Evolutionary conservation across 768 basidiomycete species (phyloP).

Genomic region (Macrocybe gigantea): DNA sequence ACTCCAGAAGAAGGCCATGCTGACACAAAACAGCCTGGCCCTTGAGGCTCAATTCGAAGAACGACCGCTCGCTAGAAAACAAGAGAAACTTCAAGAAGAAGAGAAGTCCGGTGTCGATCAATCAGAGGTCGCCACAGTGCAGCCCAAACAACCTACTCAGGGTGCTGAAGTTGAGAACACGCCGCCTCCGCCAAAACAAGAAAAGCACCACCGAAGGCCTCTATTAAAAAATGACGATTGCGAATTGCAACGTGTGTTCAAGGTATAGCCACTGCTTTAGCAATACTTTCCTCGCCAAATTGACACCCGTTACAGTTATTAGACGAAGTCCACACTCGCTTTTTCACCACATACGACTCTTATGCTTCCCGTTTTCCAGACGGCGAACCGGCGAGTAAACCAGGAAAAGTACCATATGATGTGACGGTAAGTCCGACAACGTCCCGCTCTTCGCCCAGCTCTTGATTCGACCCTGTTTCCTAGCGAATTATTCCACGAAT

Average conservation of each 20-base stretch:
- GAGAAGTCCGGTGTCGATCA: neutral
- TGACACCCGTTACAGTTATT: slow-evolving; percentile 51
- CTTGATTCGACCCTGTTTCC: neutral
- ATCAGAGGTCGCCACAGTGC: no score
- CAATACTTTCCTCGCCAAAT: slow-evolving; percentile 1
- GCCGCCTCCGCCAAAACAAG: slow-evolving; percentile 22
- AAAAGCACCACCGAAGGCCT: slow-evolving; percentile 57
- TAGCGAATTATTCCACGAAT: slow-evolving; percentile 84
- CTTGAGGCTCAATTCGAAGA: slow-evolving; percentile 84
- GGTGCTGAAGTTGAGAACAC: slow-evolving; percentile 11
- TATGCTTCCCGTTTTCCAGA: slow-evolving; percentile 21
- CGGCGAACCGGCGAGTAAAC: slow-evolving; percentile 22
- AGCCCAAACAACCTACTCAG: slow-evolving; percentile 1
- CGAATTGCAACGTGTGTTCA: slow-evolving; percentile 75
- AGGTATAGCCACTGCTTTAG: slow-evolving; percentile 37
- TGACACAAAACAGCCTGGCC: slow-evolving; percentile 66
- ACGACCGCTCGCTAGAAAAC: slow-evolving; percentile 82
- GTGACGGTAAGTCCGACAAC: slow-evolving; percentile 61
- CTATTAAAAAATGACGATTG: slow-evolving; percentile 82
- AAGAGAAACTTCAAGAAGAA: slow-evolving; percentile 65
- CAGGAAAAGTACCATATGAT: slow-evolving; percentile 42
- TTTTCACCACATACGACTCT: slow-evolving; percentile 64
- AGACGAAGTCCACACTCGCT: slow-evolving; percentile 69
- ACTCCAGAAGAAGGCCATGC: slow-evolving; percentile 46
- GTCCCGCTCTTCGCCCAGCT: slow-evolving; percentile 2